A percentile compares a stretch with the other conserved stretches of the same genome.
Evolutionary conservation across 2,329 filamentous ascomycete species (phyloP).

Genomic region (Hypoxylon sp.): DNA sequence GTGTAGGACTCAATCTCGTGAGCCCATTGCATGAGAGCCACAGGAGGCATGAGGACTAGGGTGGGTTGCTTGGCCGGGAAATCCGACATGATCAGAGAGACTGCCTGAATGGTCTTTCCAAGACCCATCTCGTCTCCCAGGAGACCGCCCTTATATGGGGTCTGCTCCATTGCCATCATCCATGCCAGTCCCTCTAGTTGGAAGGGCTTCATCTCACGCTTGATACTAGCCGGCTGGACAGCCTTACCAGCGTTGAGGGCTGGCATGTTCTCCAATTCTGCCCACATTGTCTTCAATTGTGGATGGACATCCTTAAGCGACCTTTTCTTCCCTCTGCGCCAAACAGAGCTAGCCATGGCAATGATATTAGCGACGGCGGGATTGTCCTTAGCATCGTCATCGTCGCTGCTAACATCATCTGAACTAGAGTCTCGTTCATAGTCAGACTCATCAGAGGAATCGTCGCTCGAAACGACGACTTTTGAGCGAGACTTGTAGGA

Average conservation of each 20-base stretch:
- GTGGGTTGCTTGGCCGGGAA: slow-evolving; percentile 87
- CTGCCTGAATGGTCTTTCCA: slow-evolving; percentile 98
- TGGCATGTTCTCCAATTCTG: slow-evolving; percentile 76
- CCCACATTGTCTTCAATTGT: slow-evolving; percentile 87
- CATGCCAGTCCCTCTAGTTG: slow-evolving; percentile 94
- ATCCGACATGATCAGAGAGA: slow-evolving; percentile 98
- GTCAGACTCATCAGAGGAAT: slow-evolving; percentile 30
- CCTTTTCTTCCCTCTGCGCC: background rate
- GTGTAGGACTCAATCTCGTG: slow-evolving; percentile 86
- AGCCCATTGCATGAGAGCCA: slow-evolving; percentile 96
- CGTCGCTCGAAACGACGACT: slow-evolving; percentile 21
- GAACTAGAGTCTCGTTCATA: slow-evolving; percentile 31
- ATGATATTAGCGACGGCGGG: background rate
- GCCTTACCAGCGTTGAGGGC: slow-evolving; percentile 74
- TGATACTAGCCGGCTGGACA: slow-evolving; percentile 82
- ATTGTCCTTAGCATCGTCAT: background rate
- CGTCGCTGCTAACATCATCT: background rate
- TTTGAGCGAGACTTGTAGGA: background rate
- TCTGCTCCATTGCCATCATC: slow-evolving; percentile 93
- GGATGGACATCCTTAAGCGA: slow-evolving; percentile 85
- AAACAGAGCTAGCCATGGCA: background rate
- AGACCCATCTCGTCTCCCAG: slow-evolving; percentile 99
- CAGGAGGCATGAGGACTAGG: slow-evolving; percentile 90
- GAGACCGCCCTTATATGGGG: slow-evolving; percentile 87
- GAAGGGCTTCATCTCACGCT: slow-evolving; percentile 88